A percentile compares a stretch with the other conserved stretches of the same genome.
Evolutionary conservation across 2,329 filamentous ascomycete species (phyloP).

Genomic region (Thelonectria discophora): DNA sequence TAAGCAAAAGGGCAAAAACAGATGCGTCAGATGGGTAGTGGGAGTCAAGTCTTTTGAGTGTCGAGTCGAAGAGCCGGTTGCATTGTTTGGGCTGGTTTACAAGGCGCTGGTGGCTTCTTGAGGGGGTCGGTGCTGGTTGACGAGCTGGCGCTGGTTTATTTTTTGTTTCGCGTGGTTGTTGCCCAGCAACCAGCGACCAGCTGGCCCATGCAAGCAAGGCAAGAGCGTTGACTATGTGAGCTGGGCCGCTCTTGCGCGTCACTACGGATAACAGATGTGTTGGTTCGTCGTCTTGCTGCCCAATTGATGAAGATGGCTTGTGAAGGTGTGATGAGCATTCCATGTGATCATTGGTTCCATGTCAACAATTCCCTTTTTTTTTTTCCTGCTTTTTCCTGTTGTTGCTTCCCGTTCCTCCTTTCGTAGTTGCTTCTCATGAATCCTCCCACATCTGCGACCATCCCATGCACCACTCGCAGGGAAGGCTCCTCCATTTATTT

Average conservation of each 20-base stretch:
- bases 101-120: slow-evolving; percentile 30
- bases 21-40: slow-evolving; percentile 25
- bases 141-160: slow-evolving; percentile 34
- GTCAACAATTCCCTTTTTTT: neutral
- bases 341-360: neutral
- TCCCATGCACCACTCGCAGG: too few relatives aligned
- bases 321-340: neutral
- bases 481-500: neutral
- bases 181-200: slow-evolving; percentile 40
- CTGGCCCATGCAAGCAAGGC: slow-evolving; percentile 18
- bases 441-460: too few relatives aligned
- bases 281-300: neutral
- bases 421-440: too few relatives aligned
- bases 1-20: slow-evolving; percentile 24
- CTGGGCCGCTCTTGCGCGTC: neutral
- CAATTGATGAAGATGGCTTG: too few relatives aligned
- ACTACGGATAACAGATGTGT: neutral
- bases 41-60: slow-evolving; percentile 31
- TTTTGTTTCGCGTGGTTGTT: slow-evolving; percentile 39
- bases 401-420: neutral
- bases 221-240: slow-evolving; percentile 9
- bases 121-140: slow-evolving; percentile 7
- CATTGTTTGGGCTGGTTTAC: slow-evolving; percentile 36
- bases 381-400: slow-evolving; percentile 3
- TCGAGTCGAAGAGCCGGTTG: slow-evolving; percentile 20